Evolutionary conservation across 345 rosid genomes (phyloP), one percentile per base, ranked within the genome.

Genomic region (Citrus mangshanensis): DNA sequence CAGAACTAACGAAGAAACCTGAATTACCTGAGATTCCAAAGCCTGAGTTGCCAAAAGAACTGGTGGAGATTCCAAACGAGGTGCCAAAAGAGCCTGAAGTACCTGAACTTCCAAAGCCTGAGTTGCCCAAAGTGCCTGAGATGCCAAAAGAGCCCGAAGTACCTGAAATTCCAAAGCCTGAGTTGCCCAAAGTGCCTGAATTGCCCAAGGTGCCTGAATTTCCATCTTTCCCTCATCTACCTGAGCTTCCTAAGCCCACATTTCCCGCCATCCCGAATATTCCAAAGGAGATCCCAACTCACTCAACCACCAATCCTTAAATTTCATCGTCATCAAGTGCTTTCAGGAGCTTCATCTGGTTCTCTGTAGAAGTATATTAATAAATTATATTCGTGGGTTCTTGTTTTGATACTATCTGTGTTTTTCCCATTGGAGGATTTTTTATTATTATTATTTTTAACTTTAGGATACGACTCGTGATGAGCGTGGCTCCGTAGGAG

Each of bases 241-340:
- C 46, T 14, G 58, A 16, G 2, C 27, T 68, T 30, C 54, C 58
- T n/a, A 71, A 78, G 54, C 19, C 73, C 7, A 42, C 38, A 6
- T 55, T 65, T n/a, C 67, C 76, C 7, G 35, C 58, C 38, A 18
- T 73, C 6, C 77, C 72, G 25, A 27, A 30, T 37, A 21, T 18
- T 35, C 64, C 75, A 3, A 72, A 72, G 12, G 85, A 73, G 3
- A 69, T 40, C 21, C 81, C 54, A 49, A 49, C 55, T 49, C 74
- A 80, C 5, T 12, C 78, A 59, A 46, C 74, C 16, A 25, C 78
- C 25, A 61, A 59, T 74, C 75, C 78, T 60, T 68, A 18, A 74
- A 80, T 60, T 6, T 51, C 7, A 51, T 51, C 22, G 22, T 51
- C 56, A 1, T 51, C 56, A 4, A 51, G 18, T 51, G 56, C 56